These are phyloP conservation scores for Aspergillus awamori DNA, from an alignment of 2,329 filamentous ascomycete species.

Conservation along the genomic window DNA sequence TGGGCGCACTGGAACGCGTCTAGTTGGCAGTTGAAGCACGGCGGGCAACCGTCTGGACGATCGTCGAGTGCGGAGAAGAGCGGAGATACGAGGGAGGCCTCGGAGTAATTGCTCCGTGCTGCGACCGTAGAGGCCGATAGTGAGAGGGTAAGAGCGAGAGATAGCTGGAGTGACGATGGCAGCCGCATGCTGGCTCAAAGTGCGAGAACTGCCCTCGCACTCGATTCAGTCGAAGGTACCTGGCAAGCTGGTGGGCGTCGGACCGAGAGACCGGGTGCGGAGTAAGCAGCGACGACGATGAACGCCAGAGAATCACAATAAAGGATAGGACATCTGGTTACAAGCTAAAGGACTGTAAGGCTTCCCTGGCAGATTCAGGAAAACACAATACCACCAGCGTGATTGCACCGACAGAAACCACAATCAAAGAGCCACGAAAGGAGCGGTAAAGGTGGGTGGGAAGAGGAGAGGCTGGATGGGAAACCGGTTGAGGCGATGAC, in stretches of 20 bases:
- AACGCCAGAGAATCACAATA: slow-evolving; percentile 9
- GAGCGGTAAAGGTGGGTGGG: slow-evolving; percentile 5
- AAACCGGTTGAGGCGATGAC: slow-evolving; percentile 30
- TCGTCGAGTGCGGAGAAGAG: slow-evolving; percentile 73
- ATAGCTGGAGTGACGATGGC: slow-evolving; percentile 25
- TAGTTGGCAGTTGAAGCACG: slow-evolving; percentile 95
- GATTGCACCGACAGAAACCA: background rate
- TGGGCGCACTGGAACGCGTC: slow-evolving; percentile 90
- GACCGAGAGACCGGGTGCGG: slow-evolving; percentile 16
- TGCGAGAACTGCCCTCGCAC: background rate
- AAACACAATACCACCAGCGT: background rate
- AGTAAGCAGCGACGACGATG: slow-evolving; percentile 17
- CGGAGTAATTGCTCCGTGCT: slow-evolving; percentile 58
- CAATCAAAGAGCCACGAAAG: slow-evolving; percentile 3
- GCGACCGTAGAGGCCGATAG: slow-evolving; percentile 23
- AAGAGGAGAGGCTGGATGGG: slow-evolving; percentile 5
- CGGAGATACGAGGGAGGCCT: slow-evolving; percentile 62
- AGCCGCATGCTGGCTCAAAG: slow-evolving; percentile 31
- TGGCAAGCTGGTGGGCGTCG: slow-evolving; percentile 9
- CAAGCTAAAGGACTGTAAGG: background rate
- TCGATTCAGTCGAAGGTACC: background rate
- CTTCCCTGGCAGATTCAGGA: background rate
- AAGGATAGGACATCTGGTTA: slow-evolving; percentile 1
- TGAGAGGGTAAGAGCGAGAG: slow-evolving; percentile 31
- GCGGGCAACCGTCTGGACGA: slow-evolving; percentile 58